phyloP scores from a whole-genome alignment of 768 basidiomycete species.

The Lactifluus hygrophoroides region DNA sequence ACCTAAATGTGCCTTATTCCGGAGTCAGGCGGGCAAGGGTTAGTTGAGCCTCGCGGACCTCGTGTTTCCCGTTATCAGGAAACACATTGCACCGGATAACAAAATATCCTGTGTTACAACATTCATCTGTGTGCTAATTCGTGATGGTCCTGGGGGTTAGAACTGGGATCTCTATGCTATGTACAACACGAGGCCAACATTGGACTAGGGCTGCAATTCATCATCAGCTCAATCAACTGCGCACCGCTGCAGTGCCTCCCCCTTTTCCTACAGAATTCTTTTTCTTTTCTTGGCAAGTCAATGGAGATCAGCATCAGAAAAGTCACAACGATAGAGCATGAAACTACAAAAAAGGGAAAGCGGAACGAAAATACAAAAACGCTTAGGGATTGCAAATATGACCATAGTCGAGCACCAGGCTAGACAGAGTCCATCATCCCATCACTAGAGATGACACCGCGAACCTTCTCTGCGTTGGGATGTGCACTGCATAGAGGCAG shows the following conservation, averaged over 20 bases:
- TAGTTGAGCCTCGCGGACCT: background rate
- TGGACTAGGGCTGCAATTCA: background rate
- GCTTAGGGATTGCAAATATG: slow-evolving; percentile 4
- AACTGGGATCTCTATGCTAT: too few relatives aligned
- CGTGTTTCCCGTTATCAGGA: background rate
- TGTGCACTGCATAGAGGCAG: background rate
- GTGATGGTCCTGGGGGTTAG: slow-evolving; percentile 10
- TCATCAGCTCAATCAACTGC: slow-evolving; percentile 1
- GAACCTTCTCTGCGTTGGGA: background rate
- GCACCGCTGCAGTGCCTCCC: background rate
- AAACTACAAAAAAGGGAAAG: background rate
- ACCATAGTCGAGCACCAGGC: slow-evolving; percentile 10
- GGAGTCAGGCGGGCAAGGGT: background rate
- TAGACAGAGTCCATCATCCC: background rate
- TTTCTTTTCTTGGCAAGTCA: background rate
- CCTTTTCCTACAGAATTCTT: slow-evolving; percentile 3
- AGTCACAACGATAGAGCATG: background rate
- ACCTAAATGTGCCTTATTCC: background rate
- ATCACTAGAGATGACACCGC: background rate
- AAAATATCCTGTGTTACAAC: slow-evolving; percentile 2
- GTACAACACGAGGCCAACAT: slow-evolving; percentile 3
- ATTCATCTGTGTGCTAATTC: background rate
- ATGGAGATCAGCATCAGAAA: slow-evolving; percentile 9
- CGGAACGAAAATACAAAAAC: background rate
- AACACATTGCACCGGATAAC: slow-evolving; percentile 1